A percentile compares a stretch with the other conserved stretches of the same genome.
Evolutionary conservation across 495 filamentous ascomycete genomes (phyloP).

Genomic region (Podospora comata): DNA sequence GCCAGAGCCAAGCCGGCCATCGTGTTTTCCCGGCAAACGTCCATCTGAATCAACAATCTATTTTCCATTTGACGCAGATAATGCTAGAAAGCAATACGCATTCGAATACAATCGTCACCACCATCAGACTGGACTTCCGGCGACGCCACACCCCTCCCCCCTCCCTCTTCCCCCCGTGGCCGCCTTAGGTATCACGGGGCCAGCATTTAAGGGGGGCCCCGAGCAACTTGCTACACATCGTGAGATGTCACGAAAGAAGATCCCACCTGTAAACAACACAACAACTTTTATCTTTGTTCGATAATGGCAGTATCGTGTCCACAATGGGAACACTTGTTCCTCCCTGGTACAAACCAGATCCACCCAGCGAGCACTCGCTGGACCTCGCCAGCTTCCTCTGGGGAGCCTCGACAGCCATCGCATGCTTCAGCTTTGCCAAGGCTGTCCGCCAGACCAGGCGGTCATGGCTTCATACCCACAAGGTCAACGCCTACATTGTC

Average conservation of each 20-base stretch:
- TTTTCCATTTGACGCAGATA: not conserved
- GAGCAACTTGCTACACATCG: not conserved
- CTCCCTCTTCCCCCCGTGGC: no score
- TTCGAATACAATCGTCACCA: not conserved
- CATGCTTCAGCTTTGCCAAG: constrained; percentile 22
- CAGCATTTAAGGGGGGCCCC: not conserved
- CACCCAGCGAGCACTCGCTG: constrained; percentile 18
- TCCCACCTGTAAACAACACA: not conserved
- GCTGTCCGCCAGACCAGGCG: constrained; percentile 28
- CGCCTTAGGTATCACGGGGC: no score
- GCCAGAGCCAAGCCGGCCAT: not conserved
- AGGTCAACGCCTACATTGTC: constrained; percentile 27
- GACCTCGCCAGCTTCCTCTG: constrained; percentile 31
- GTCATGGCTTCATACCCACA: constrained; percentile 18
- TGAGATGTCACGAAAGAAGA: not conserved
- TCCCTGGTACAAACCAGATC: constrained; percentile 19
- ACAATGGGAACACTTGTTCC: constrained; percentile 25
- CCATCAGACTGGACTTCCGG: not conserved
- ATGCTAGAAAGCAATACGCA: not conserved
- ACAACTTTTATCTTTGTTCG: not conserved
- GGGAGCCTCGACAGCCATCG: constrained; percentile 29
- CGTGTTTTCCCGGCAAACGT: not conserved
- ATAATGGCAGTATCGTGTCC: not conserved
- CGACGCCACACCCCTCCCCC: no score
- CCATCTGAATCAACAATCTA: not conserved